These are phyloP conservation scores for Fomitopsis serialis DNA, from an alignment of 768 basidiomycete genomes.

Conservation along the genomic window DNA sequence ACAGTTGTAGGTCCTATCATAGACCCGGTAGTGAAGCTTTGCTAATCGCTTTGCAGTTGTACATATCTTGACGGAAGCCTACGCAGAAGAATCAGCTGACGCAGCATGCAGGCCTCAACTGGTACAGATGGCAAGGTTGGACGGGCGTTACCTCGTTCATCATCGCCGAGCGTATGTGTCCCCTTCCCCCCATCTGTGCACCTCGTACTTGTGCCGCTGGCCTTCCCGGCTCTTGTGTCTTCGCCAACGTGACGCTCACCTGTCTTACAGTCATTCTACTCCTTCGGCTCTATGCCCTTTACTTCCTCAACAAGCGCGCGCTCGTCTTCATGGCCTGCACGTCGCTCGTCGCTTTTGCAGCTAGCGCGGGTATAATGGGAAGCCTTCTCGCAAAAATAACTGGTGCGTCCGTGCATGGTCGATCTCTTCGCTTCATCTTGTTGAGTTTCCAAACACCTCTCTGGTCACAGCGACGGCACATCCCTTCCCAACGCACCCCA, in stretches of 20 bases:
- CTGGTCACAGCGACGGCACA: conserved; percentile 7
- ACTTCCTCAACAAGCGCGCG: conserved; percentile 46
- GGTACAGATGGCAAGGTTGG: conserved; percentile 59
- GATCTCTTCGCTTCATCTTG: neutral
- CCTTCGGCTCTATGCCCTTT: conserved; percentile 59
- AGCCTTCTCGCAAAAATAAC: conserved; percentile 32
- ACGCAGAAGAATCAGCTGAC: neutral
- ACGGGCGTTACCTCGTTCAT: conserved; percentile 49
- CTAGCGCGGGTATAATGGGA: conserved; percentile 46
- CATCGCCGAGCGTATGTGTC: conserved; percentile 45
- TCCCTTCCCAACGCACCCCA: conserved; percentile 10
- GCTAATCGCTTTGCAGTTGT: neutral
- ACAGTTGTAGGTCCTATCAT: conserved; percentile 11
- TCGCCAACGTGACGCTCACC: neutral
- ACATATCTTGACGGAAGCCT: conserved; percentile 2
- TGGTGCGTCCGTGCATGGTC: conserved; percentile 26
- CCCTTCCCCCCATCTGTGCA: no score
- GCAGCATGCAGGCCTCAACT: conserved; percentile 33
- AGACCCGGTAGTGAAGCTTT: no score
- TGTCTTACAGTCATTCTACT: conserved; percentile 45
- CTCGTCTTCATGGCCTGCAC: conserved; percentile 39
- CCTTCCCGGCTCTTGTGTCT: no score
- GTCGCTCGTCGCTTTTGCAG: conserved; percentile 34
- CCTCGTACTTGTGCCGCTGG: no score
- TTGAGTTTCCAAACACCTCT: neutral